Percentiles rank a stretch among this genome's conserved stretches.
Conservation (phyloP, 306 rosid species). For the Sphenostylis stenocarpa region DNA sequence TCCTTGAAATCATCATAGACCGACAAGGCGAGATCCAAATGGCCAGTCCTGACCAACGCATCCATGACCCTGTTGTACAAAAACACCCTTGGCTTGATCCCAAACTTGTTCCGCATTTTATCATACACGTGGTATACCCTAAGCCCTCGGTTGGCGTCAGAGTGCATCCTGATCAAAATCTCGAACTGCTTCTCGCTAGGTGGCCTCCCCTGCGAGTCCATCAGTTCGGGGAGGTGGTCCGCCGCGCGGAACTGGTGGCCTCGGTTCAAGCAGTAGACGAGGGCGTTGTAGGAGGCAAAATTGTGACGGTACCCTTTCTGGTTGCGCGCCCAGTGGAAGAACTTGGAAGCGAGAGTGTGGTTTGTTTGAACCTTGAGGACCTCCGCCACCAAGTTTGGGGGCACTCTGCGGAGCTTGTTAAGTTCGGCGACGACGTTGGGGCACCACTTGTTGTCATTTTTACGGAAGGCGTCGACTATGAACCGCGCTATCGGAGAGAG, state of each 20-base stretch:
- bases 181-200: constrained; percentile 90
- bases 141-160: constrained; percentile 70
- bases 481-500: constrained; percentile 79
- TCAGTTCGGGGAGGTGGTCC: constrained; percentile 72
- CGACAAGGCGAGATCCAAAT: constrained; percentile 64
- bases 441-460: constrained; percentile 57
- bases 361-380: constrained; percentile 62
- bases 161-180: constrained; percentile 77
- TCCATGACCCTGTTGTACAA: constrained; percentile 78
- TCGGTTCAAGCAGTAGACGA: constrained; percentile 71
- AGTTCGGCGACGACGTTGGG: constrained; percentile 61
- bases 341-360: constrained; percentile 61
- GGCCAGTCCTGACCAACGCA: constrained; percentile 56
- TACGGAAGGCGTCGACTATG: constrained; percentile 68
- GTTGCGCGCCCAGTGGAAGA: constrained; percentile 77
- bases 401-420: constrained; percentile 73
- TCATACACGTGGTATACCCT: constrained; percentile 67
- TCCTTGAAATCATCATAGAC: constrained; percentile 67
- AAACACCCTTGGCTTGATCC: constrained; percentile 72
- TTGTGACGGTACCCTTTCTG: constrained; percentile 75
- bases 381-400: constrained; percentile 73
- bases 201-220: constrained; percentile 78
- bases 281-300: constrained; percentile 74
- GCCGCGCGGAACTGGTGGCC: constrained; percentile 53
- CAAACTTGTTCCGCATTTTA: constrained; percentile 75